Conservation (phyloP, 106 monocot species). For the Apostasia shenzhenica region DNA sequence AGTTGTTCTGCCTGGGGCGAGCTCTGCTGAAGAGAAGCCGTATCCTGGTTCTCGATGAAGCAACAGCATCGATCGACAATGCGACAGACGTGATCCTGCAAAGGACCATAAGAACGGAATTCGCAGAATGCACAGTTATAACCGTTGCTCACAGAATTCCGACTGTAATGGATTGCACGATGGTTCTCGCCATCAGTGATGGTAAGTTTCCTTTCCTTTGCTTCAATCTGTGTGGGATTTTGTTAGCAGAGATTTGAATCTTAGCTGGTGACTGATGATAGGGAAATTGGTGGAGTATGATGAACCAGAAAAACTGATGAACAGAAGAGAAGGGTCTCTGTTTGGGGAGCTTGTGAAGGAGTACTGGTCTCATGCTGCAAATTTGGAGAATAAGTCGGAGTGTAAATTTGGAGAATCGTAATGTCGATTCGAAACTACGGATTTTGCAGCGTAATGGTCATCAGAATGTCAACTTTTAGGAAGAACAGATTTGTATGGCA, state of each 20-base stretch:
- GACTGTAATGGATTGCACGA: constrained; percentile 90
- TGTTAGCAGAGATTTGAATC: too few relatives aligned
- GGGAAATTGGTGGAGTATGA: constrained; percentile 83
- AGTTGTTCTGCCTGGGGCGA: constrained; percentile 87
- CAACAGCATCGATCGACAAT: constrained; percentile 96
- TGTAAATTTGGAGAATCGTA: too few relatives aligned
- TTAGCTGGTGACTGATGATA: constrained; percentile 4
- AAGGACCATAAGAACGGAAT: constrained; percentile 77
- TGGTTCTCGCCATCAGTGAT: constrained; percentile 83
- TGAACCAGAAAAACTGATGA: constrained; percentile 61
- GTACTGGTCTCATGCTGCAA: constrained; percentile 71
- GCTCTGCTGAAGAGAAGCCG: constrained; percentile 69
- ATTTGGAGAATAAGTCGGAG: background rate
- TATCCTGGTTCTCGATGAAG: constrained; percentile 89
- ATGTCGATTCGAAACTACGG: too few relatives aligned
- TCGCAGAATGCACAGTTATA: constrained; percentile 75
- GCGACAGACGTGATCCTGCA: constrained; percentile 86
- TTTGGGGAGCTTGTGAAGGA: constrained; percentile 77
- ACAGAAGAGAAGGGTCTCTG: constrained; percentile 56
- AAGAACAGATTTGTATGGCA: too few relatives aligned
- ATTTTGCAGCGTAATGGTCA: too few relatives aligned
- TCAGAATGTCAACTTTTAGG: too few relatives aligned
- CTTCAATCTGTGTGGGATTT: too few relatives aligned
- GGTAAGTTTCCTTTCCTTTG: constrained; percentile 31
- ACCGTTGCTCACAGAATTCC: constrained; percentile 96